phyloP scores from a whole-genome alignment of 2,329 filamentous ascomycete species.

The Rasamsonia emersonii region DNA sequence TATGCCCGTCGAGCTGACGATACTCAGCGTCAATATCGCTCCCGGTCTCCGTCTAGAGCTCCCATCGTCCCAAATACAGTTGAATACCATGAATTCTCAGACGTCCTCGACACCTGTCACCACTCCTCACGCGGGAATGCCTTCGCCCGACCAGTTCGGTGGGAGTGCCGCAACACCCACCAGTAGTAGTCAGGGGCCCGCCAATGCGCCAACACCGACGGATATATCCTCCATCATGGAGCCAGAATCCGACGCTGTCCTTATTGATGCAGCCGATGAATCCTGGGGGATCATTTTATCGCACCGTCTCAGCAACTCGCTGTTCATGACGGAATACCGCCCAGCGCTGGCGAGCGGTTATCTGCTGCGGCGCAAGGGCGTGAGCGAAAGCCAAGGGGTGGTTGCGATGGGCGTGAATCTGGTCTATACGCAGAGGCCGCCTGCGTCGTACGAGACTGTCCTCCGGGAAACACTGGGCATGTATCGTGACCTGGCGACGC shows the following conservation, averaged over 20 bases:
- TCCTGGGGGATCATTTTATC: constrained; percentile 51
- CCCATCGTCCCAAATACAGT: constrained; percentile 23
- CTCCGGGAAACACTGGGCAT: constrained; percentile 35
- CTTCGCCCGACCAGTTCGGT: constrained; percentile 36
- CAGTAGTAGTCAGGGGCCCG: constrained; percentile 21
- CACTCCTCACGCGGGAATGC: constrained; percentile 29
- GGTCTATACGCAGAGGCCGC: constrained; percentile 24
- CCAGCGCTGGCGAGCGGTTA: constrained; percentile 39
- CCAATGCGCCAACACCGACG: constrained; percentile 28
- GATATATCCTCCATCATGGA: constrained; percentile 25
- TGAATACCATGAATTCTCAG: constrained; percentile 23
- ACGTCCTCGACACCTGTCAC: constrained; percentile 29
- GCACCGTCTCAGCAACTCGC: constrained; percentile 36
- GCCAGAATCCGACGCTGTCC: constrained; percentile 47
- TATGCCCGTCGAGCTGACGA: constrained; percentile 26
- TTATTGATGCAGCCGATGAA: constrained; percentile 52
- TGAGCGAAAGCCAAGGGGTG: constrained; percentile 33
- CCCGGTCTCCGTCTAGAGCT: constrained; percentile 28
- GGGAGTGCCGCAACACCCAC: constrained; percentile 31
- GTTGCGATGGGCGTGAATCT: constrained; percentile 35
- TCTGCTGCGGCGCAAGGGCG: constrained; percentile 37
- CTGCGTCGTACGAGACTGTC: constrained; percentile 24
- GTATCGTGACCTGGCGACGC: constrained; percentile 37
- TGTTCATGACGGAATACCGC: constrained; percentile 32
- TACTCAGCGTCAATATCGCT: constrained; percentile 26